These are phyloP conservation scores for Hygrophorus pudorinus DNA, from an alignment of 768 basidiomycete species.

Conservation along the genomic window DNA sequence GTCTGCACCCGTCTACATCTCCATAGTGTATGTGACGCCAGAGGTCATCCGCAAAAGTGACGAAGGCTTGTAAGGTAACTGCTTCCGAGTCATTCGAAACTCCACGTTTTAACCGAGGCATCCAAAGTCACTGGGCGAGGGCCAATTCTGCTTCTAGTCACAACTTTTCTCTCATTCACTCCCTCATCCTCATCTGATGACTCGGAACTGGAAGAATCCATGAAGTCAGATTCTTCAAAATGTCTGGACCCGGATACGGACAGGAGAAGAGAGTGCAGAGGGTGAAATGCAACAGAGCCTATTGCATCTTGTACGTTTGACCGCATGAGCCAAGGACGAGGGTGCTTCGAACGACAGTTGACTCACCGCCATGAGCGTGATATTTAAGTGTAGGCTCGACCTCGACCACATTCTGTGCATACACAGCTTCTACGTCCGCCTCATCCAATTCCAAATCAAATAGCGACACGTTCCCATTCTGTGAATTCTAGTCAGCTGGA, in stretches of 20 bases:
- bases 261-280: conserved; percentile 43
- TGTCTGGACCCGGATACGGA: conserved; percentile 76
- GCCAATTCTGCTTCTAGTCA: not conserved
- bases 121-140: conserved; percentile 10
- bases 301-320: conserved; percentile 49
- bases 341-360: not conserved
- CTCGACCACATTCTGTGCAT: conserved; percentile 9
- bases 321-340: not conserved
- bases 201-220: conserved; percentile 16
- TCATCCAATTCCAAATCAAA: conserved; percentile 36
- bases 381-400: conserved; percentile 27
- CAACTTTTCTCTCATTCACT: not conserved
- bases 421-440: conserved; percentile 4
- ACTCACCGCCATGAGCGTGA: conserved; percentile 48
- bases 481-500: not conserved
- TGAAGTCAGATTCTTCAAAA: conserved; percentile 27
- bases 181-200: conserved; percentile 11
- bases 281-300: conserved; percentile 68
- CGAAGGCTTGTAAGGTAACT: too few species aligned
- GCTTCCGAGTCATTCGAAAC: conserved; percentile 12
- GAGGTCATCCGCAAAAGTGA: too few species aligned
- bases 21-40: too few species aligned
- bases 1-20: too few species aligned
- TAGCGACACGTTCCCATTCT: conserved; percentile 52
- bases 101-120: conserved; percentile 15